Base-by-base conservation (phyloP, 2,329 filamentous ascomycete species). In the Chlorencoelia australis region DNA sequence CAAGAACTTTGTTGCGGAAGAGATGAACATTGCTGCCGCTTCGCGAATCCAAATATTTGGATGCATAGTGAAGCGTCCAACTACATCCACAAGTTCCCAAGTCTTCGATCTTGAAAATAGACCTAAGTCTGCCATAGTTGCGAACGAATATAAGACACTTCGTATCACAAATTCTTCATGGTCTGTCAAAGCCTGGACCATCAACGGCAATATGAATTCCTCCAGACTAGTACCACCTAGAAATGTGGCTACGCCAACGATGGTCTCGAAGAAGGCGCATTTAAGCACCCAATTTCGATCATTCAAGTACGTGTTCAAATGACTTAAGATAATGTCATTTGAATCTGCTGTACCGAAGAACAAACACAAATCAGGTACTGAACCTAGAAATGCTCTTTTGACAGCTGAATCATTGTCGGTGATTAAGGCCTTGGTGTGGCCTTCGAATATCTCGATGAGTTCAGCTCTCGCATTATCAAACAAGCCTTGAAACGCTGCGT, bases 211-310 rank as follows among this genome's bases (percentile, higher is more conserved):
- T 46, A 96, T 94, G 50, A 95, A 98, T 48, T 94, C 87, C 59
- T 98, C 91, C 20, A 98, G 64, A 48, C 81, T 93, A 21, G 79
- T 83, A 41, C 83, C 87, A 18, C 91, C 91, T 21, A 96, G 74
- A 49, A 94, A 94, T 1, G 84, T 76, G 4, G 88, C 85, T 46
- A 98, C 88, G 3, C 88, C 89, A 11, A 96, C 85, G 17, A 96
- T 86, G 0, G 87, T 85, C 53, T 94, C 88, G 52, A 98, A 95
- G 56, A 96, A 96, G 3, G 89, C 87, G 51, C 87, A 95, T 58
- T 94, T 95, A 20, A 98, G 65, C 57, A 86, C 86, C 91, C 91
- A 98, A 56, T 98, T 88, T 27, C 82, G 77, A 51, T 96, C 91
- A 48, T 98, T 98, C 7, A 98, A 64, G 52, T 98, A 98, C 0